Percentiles rank a stretch among this genome's conserved stretches.
phyloP scores from a whole-genome alignment of 495 filamentous ascomycete genomes.

The Penicillium simplicissimum region DNA sequence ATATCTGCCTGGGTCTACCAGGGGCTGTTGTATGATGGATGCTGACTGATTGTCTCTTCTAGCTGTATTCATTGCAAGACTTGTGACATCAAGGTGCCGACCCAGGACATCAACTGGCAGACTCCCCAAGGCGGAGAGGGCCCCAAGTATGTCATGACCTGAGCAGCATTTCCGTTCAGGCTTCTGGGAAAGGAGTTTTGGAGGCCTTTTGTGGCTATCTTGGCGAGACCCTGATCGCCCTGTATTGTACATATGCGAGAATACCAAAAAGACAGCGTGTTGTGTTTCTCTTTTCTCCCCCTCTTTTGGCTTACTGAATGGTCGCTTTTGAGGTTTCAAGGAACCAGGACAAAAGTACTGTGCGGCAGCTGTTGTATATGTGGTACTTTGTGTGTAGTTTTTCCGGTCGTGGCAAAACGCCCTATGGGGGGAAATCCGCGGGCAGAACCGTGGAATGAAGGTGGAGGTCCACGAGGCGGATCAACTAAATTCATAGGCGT shows the following conservation, averaged over 20 bases:
- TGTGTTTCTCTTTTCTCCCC: neutral
- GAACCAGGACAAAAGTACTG: constrained; percentile 6
- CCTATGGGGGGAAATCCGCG: constrained; percentile 25
- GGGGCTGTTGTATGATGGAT: neutral
- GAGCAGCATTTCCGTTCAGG: neutral
- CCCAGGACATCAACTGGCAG: constrained; percentile 96
- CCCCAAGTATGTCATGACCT: constrained; percentile 95
- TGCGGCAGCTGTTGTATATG: neutral
- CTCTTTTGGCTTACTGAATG: neutral
- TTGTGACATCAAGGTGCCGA: constrained; percentile 96
- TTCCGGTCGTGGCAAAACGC: constrained; percentile 1
- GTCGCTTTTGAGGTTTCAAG: neutral
- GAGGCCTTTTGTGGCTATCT: neutral
- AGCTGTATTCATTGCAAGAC: constrained; percentile 99
- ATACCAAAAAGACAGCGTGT: constrained; percentile 17
- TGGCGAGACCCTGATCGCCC: neutral
- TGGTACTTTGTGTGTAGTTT: neutral
- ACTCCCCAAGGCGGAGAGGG: constrained; percentile 95
- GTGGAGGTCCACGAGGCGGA: constrained; percentile 33
- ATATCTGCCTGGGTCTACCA: neutral
- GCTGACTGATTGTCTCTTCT: constrained; percentile 22
- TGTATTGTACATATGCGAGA: constrained; percentile 20
- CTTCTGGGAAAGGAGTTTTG: constrained; percentile 4
- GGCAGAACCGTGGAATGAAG: constrained; percentile 38
- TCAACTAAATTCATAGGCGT: constrained; percentile 3